These are phyloP conservation scores for Sporormia fimetaria DNA, from an alignment of 495 filamentous ascomycete species.

Conservation along the genomic window DNA sequence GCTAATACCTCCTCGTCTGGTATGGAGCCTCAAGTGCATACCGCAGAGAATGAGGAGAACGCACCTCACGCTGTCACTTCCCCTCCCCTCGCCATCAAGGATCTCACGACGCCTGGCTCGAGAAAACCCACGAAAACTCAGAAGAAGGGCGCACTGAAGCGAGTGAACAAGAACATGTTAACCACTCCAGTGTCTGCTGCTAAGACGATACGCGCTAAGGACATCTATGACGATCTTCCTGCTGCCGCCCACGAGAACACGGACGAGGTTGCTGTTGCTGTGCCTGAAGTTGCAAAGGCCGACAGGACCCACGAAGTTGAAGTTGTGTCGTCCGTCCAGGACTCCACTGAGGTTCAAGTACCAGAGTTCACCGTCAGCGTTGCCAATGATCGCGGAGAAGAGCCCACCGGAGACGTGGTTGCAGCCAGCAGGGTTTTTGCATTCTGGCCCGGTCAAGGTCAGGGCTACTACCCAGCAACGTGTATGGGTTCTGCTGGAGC, in stretches of 20 bases:
- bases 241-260: too few species aligned
- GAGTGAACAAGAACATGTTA: constrained; percentile 11
- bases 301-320: too few species aligned
- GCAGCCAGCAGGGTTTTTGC: constrained; percentile 32
- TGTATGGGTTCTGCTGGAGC: constrained; percentile 25
- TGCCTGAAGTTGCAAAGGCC: too few species aligned
- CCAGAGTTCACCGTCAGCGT: neutral
- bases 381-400: constrained; percentile 1
- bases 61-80: too few species aligned
- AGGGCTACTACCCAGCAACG: constrained; percentile 34
- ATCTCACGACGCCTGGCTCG: neutral
- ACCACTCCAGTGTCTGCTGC: too few species aligned
- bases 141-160: constrained; percentile 8
- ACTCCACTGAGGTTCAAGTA: neutral
- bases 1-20: too few species aligned
- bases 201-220: too few species aligned
- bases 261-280: too few species aligned
- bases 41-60: too few species aligned
- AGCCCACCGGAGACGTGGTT: constrained; percentile 1
- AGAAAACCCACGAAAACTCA: neutral
- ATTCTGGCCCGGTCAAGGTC: constrained; percentile 28
- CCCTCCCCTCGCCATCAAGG: too few species aligned
- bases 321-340: neutral
- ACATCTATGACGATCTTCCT: too few species aligned
- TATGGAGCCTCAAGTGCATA: too few species aligned